Evolutionary conservation across 2,329 filamentous ascomycete species (phyloP).

Genomic region (Colletotrichum sidae): DNA sequence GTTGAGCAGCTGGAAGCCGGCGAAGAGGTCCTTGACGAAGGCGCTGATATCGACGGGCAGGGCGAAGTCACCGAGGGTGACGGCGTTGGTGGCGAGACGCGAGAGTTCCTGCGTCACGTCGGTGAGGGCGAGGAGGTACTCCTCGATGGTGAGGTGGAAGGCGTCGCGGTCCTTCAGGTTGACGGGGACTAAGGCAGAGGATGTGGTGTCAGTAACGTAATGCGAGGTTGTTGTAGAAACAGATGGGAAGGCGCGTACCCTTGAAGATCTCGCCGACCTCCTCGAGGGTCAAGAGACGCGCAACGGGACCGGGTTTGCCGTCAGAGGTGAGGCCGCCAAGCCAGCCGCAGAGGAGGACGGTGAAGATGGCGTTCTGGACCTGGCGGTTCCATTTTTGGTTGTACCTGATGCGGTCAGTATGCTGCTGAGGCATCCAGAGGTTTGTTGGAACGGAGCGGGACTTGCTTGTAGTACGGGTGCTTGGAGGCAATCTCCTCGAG

Average conservation of each 20-base stretch:
- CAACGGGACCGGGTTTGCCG: conserved; percentile 64
- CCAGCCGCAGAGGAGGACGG: conserved; percentile 74
- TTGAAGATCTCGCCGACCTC: conserved; percentile 84
- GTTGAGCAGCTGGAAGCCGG: conserved; percentile 96
- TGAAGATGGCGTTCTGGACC: conserved; percentile 80
- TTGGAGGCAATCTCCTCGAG: conserved; percentile 81
- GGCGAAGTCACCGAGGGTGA: conserved; percentile 89
- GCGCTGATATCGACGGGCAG: conserved; percentile 88
- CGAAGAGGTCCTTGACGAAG: conserved; percentile 95
- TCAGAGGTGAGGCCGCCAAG: conserved; percentile 77
- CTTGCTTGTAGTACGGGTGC: conserved; percentile 95
- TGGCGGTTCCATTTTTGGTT: conserved; percentile 88
- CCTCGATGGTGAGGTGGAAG: conserved; percentile 97
- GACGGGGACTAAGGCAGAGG: conserved; percentile 74
- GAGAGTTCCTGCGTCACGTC: conserved; percentile 90
- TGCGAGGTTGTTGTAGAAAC: too few relatives aligned
- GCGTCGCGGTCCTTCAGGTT: conserved; percentile 90
- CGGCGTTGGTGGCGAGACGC: conserved; percentile 92
- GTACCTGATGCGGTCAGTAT: conserved; percentile 62
- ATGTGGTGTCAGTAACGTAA: too few relatives aligned
- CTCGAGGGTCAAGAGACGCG: conserved; percentile 85
- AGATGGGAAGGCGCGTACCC: conserved; percentile 57
- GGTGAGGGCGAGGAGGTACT: conserved; percentile 92
- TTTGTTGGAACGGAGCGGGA: neutral
- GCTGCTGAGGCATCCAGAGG: conserved; percentile 17